Conservation (phyloP, 2,329 filamentous ascomycete species). For the Sporothrix luriei region DNA sequence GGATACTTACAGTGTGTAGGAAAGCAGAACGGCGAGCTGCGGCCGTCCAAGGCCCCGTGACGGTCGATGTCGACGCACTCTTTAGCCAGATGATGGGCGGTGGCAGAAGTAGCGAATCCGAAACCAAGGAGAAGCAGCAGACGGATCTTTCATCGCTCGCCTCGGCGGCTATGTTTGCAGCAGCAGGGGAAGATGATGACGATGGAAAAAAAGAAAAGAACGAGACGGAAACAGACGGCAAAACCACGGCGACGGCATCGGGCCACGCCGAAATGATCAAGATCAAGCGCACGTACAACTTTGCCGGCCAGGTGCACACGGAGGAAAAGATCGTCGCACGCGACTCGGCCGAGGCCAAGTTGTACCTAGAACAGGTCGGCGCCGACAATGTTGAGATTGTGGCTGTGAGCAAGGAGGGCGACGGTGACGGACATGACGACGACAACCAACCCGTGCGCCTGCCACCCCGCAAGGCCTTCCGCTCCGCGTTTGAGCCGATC, state of each 20-base stretch:
- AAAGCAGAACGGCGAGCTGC: slow-evolving; percentile 60
- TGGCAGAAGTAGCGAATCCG: background rate
- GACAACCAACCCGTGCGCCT: slow-evolving; percentile 47
- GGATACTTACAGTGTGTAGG: slow-evolving; percentile 41
- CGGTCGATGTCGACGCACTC: slow-evolving; percentile 70
- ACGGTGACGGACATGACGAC: slow-evolving; percentile 37
- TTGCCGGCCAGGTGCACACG: slow-evolving; percentile 70
- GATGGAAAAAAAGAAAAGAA: background rate
- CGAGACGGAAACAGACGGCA: slow-evolving; percentile 31
- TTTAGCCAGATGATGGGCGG: slow-evolving; percentile 67
- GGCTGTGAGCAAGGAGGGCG: slow-evolving; percentile 41
- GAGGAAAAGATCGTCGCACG: slow-evolving; percentile 70
- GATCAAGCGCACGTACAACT: slow-evolving; percentile 73
- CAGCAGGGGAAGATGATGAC: background rate
- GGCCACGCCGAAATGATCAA: slow-evolving; percentile 51
- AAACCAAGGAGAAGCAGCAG: background rate
- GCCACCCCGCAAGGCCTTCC: slow-evolving; percentile 58
- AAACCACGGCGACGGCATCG: slow-evolving; percentile 35
- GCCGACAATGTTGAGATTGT: slow-evolving; percentile 36
- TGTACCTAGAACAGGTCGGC: slow-evolving; percentile 60
- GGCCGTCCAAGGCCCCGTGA: slow-evolving; percentile 60
- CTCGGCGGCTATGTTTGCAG: slow-evolving; percentile 29
- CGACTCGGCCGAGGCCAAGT: slow-evolving; percentile 66
- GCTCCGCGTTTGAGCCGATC: slow-evolving; percentile 65
- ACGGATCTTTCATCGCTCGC: slow-evolving; percentile 29